A percentile compares a stretch with the other conserved stretches of the same genome.
phyloP scores from a whole-genome alignment of 2,329 filamentous ascomycete genomes.

The Epichloe elymi region DNA sequence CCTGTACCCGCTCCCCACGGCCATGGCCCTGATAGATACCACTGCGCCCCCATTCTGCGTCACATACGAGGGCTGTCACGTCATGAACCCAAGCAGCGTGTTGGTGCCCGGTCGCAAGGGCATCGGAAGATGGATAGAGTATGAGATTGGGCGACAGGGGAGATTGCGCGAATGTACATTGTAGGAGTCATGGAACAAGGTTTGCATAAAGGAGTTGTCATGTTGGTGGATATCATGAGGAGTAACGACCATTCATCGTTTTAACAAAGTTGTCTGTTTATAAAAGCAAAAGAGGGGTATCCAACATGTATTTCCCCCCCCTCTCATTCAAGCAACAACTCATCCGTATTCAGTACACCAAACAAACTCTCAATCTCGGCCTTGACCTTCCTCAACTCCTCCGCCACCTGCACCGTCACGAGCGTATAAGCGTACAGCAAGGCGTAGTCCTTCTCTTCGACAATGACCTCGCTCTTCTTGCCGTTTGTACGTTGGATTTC shows the following conservation, averaged over 20 bases:
- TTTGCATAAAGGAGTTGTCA: not conserved
- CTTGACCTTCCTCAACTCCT: conserved; percentile 48
- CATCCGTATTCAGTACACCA: conserved; percentile 48
- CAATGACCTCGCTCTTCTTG: conserved; percentile 16
- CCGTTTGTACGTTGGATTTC: conserved; percentile 9
- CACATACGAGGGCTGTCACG: conserved; percentile 90
- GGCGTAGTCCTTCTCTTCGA: conserved; percentile 74
- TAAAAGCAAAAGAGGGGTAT: not conserved
- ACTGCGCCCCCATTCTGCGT: conserved; percentile 73
- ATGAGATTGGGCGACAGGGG: conserved; percentile 51
- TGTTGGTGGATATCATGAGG: not conserved
- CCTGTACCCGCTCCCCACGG: conserved; percentile 78
- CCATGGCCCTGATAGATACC: conserved; percentile 69
- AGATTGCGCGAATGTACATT: conserved; percentile 50
- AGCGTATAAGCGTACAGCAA: conserved; percentile 81
- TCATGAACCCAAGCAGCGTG: conserved; percentile 80
- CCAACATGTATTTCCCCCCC: not conserved
- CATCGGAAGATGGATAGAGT: conserved; percentile 76
- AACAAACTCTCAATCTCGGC: conserved; percentile 49
- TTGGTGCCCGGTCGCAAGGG: conserved; percentile 56
- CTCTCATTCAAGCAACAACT: conserved; percentile 39
- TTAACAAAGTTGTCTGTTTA: not conserved
- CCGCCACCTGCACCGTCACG: conserved; percentile 53
- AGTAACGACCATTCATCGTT: not conserved
- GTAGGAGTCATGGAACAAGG: conserved; percentile 14